Percentiles rank a stretch among this genome's conserved stretches.
phyloP scores from a whole-genome alignment of 2,329 filamentous ascomycete species.

The Emericellopsis cladophorae region DNA sequence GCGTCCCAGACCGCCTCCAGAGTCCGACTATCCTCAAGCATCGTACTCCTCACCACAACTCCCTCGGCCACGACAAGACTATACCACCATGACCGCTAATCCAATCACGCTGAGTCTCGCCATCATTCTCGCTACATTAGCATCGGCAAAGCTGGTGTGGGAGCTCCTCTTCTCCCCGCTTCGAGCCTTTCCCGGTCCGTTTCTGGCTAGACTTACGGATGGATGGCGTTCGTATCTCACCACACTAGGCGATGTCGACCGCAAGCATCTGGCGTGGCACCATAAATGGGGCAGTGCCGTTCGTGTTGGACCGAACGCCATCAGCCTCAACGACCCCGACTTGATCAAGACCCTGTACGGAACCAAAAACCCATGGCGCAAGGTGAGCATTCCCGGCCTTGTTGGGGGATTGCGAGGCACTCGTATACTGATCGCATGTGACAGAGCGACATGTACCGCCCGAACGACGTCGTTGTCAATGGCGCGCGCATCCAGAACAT shows the following conservation, averaged over 20 bases:
- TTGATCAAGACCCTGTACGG: conserved; percentile 8
- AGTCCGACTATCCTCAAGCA: too few relatives aligned
- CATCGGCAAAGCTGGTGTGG: not conserved
- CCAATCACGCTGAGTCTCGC: too few relatives aligned
- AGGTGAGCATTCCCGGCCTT: conserved; percentile 1
- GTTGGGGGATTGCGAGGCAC: not conserved
- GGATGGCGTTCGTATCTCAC: conserved; percentile 5
- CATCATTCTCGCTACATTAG: too few relatives aligned
- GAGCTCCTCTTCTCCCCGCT: conserved; percentile 5
- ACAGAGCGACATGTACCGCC: conserved; percentile 8
- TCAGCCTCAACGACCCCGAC: conserved; percentile 6
- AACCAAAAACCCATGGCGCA: conserved; percentile 7
- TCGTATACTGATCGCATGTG: not conserved
- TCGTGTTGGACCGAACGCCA: conserved; percentile 6
- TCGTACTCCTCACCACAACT: too few relatives aligned
- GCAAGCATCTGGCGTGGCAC: conserved; percentile 3
- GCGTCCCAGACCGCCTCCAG: too few relatives aligned
- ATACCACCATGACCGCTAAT: too few relatives aligned
- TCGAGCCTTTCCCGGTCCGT: conserved; percentile 5
- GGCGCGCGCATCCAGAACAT: conserved; percentile 7
- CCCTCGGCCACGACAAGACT: too few relatives aligned
- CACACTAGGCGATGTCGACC: conserved; percentile 4
- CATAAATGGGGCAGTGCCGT: conserved; percentile 7
- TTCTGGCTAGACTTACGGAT: conserved; percentile 6
- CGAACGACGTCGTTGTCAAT: conserved; percentile 7